phyloP scores from a whole-genome alignment of 441 rosid species.

The Pelargonium cotyledonis region DNA sequence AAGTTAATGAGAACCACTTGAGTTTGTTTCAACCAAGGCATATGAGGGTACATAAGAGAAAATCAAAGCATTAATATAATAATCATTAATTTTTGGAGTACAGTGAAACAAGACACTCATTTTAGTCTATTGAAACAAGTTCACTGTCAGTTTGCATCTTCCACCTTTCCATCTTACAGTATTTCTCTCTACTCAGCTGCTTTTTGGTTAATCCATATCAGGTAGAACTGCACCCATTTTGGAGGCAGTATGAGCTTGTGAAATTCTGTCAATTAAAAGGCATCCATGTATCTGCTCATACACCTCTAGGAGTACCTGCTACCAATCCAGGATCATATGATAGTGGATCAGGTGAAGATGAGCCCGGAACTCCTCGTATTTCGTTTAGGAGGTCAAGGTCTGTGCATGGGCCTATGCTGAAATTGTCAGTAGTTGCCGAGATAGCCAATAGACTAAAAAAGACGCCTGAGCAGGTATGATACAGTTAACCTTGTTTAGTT shows the following conservation, averaged over 20 bases:
- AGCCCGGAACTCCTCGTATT: conserved; percentile 57
- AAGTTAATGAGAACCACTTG: no score
- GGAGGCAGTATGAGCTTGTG: conserved; percentile 62
- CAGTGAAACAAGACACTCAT: no score
- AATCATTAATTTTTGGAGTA: no score
- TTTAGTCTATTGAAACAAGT: no score
- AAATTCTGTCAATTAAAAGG: conserved; percentile 49
- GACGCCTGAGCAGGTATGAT: conserved; percentile 53
- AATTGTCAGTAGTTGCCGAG: conserved; percentile 47
- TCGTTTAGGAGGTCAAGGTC: conserved; percentile 57
- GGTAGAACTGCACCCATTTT: conserved; percentile 62
- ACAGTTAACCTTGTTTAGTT: neutral
- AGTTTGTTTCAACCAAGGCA: no score
- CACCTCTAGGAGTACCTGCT: conserved; percentile 54
- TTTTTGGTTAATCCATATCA: conserved; percentile 19
- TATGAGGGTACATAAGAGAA: no score
- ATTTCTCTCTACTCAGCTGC: neutral
- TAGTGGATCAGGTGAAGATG: conserved; percentile 59
- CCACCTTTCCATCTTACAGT: neutral
- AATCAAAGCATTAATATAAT: no score
- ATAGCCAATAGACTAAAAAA: conserved; percentile 43
- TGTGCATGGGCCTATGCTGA: conserved; percentile 59
- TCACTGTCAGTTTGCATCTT: neutral
- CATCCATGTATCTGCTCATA: conserved; percentile 63
- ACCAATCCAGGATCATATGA: conserved; percentile 47